Evolutionary conservation across 805 yeast genomes (phyloP).

Genomic region (Clavispora phyllophila): DNA sequence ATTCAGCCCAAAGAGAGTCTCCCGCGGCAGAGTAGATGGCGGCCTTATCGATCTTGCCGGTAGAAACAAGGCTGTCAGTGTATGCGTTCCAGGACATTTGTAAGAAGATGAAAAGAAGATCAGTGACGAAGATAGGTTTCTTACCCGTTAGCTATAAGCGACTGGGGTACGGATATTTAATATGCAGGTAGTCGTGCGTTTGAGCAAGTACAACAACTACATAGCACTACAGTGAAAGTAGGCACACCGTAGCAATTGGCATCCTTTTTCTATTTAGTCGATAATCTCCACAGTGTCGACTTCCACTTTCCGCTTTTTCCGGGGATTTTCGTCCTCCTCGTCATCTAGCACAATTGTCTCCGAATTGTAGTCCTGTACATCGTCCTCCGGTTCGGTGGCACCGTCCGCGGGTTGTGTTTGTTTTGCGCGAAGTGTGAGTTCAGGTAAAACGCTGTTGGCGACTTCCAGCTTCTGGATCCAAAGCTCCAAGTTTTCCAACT

Average conservation of each 20-base stretch:
- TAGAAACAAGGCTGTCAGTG: conserved; percentile 85
- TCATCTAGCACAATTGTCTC: conserved; percentile 10
- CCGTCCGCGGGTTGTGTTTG: not conserved
- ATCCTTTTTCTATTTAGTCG: not conserved
- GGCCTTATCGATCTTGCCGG: conserved; percentile 85
- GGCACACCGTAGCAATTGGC: not conserved
- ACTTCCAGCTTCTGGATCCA: conserved; percentile 32
- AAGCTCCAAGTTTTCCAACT: conserved; percentile 57
- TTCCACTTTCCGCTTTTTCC: conserved; percentile 11
- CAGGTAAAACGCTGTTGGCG: conserved; percentile 11
- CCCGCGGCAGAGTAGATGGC: conserved; percentile 94
- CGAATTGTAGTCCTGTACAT: not conserved
- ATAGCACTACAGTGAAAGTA: not conserved
- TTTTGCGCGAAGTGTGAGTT: conserved; percentile 10
- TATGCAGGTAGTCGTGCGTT: conserved; percentile 1
- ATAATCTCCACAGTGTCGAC: conserved; percentile 1
- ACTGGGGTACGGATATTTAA: conserved; percentile 1
- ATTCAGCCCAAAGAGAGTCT: conserved; percentile 88
- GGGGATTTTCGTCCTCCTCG: conserved; percentile 10
- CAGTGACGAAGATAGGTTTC: not conserved
- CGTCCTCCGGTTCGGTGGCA: conserved; percentile 1
- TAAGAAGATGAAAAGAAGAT: not conserved
- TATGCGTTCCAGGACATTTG: conserved; percentile 57
- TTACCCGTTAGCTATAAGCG: not conserved
- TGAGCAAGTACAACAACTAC: not conserved